These are phyloP conservation scores for Barbatosphaeria neglecta DNA, from an alignment of 495 filamentous ascomycete species.

Conservation along the genomic window DNA sequence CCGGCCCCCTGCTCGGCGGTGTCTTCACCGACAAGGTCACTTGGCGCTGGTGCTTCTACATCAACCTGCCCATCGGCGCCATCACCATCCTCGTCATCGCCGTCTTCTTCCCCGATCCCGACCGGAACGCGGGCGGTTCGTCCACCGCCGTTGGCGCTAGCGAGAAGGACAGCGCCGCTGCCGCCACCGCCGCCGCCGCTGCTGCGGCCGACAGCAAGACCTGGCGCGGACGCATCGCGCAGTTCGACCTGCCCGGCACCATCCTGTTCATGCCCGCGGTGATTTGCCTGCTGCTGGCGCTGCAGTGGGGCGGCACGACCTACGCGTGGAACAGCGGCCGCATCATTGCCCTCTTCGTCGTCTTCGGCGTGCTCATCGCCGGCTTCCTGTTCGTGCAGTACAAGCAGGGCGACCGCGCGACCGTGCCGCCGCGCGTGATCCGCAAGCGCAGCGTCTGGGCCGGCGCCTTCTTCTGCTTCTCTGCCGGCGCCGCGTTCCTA, in stretches of 20 bases:
- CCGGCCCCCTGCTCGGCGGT: slow-evolving; percentile 58
- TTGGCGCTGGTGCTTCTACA: slow-evolving; percentile 83
- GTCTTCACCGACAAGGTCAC: slow-evolving; percentile 45
- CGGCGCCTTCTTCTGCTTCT: slow-evolving; percentile 40
- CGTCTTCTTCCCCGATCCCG: slow-evolving; percentile 46
- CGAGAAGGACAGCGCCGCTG: slow-evolving; percentile 15
- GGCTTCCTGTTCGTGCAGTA: slow-evolving; percentile 51
- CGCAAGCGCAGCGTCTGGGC: slow-evolving; percentile 56
- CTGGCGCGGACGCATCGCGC: slow-evolving; percentile 34
- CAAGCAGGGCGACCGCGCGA: slow-evolving; percentile 54
- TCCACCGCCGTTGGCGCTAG: too few species aligned
- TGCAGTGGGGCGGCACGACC: slow-evolving; percentile 74
- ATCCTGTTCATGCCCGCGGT: slow-evolving; percentile 59
- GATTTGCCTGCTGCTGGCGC: slow-evolving; percentile 60
- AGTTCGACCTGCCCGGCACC: slow-evolving; percentile 59
- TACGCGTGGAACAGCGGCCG: slow-evolving; percentile 56
- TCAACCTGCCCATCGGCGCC: slow-evolving; percentile 63
- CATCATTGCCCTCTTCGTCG: slow-evolving; percentile 58
- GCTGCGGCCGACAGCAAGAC: slow-evolving; percentile 20
- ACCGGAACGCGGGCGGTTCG: too few species aligned
- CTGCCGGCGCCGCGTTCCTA: slow-evolving; percentile 53
- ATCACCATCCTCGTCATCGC: slow-evolving; percentile 49
- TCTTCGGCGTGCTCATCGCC: slow-evolving; percentile 55
- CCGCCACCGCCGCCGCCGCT: slow-evolving; percentile 8
- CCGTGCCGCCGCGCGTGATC: slow-evolving; percentile 59